Evolutionary conservation across 2,329 filamentous ascomycete species (phyloP).

Genomic region (Rachicladosporium sp.): DNA sequence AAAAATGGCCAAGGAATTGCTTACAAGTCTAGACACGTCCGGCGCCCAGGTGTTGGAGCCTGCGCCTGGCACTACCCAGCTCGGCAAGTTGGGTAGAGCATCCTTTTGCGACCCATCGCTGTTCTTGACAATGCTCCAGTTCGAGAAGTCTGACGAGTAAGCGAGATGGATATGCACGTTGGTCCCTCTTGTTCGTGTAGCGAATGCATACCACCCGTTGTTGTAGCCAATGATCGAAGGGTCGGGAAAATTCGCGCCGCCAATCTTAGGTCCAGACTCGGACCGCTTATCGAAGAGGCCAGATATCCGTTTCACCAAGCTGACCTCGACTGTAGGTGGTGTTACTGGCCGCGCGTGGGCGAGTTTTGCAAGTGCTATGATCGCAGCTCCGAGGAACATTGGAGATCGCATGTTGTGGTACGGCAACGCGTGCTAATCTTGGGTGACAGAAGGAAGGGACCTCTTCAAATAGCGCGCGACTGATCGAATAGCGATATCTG

Average conservation of each 20-base stretch:
- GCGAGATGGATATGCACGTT: slow-evolving; percentile 43
- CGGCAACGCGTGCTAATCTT: no score
- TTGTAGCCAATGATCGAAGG: slow-evolving; percentile 40
- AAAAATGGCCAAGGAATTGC: not conserved
- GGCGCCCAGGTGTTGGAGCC: slow-evolving; percentile 40
- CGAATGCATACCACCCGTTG: slow-evolving; percentile 47
- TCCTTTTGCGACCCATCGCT: slow-evolving; percentile 30
- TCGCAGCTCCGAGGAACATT: not conserved
- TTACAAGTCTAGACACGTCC: slow-evolving; percentile 39
- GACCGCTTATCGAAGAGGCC: slow-evolving; percentile 5
- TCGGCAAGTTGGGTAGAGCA: slow-evolving; percentile 39
- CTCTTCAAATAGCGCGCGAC: no score
- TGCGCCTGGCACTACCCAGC: slow-evolving; percentile 38
- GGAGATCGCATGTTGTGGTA: not conserved
- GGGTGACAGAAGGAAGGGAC: no score
- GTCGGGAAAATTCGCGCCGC: slow-evolving; percentile 37
- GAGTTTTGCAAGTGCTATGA: not conserved
- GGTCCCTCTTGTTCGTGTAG: slow-evolving; percentile 29
- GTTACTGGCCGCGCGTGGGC: not conserved
- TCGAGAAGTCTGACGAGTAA: slow-evolving; percentile 34
- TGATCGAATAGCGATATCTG: no score
- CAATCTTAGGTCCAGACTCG: slow-evolving; percentile 15
- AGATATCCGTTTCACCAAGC: no score
- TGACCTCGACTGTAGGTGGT: not conserved
- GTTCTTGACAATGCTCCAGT: slow-evolving; percentile 37